phyloP scores from a whole-genome alignment of 441 rosid genomes.

The Gossypium davidsonii region DNA sequence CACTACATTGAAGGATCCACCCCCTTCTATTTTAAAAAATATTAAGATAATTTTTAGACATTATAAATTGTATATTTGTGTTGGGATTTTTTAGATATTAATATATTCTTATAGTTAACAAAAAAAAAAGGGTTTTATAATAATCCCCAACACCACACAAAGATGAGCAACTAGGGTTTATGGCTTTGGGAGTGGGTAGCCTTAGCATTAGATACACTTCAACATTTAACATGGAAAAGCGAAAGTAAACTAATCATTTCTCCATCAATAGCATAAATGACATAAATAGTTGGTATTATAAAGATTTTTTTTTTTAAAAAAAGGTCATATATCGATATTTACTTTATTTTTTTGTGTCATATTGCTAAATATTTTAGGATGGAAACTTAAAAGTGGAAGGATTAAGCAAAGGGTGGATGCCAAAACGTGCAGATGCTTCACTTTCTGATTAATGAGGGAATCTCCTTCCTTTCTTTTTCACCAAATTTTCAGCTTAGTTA shows the following conservation, averaged over 20 bases:
- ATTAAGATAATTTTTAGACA: background rate
- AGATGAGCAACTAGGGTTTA: background rate
- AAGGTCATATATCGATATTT: too few relatives aligned
- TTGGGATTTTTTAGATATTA: background rate
- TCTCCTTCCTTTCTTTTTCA: background rate
- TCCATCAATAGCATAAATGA: constrained; percentile 17
- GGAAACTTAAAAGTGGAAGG: constrained; percentile 7
- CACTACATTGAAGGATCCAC: constrained; percentile 37
- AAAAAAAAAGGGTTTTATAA: background rate
- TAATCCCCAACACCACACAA: constrained; percentile 20
- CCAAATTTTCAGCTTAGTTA: background rate
- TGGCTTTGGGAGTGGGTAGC: constrained; percentile 29
- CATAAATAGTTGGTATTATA: background rate
- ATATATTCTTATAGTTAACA: background rate
- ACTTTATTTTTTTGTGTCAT: too few relatives aligned
- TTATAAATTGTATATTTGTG: background rate
- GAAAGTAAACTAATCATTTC: constrained; percentile 25
- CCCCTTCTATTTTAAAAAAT: constrained; percentile 2
- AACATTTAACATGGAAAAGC: constrained; percentile 11
- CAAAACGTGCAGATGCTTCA: constrained; percentile 22
- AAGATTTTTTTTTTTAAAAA: too few relatives aligned
- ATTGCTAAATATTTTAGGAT: background rate
- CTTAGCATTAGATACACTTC: constrained; percentile 30
- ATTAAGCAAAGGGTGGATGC: constrained; percentile 15
- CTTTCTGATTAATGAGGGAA: constrained; percentile 12